phyloP scores from a whole-genome alignment of 106 monocot species.

The Agapanthus africanus region DNA sequence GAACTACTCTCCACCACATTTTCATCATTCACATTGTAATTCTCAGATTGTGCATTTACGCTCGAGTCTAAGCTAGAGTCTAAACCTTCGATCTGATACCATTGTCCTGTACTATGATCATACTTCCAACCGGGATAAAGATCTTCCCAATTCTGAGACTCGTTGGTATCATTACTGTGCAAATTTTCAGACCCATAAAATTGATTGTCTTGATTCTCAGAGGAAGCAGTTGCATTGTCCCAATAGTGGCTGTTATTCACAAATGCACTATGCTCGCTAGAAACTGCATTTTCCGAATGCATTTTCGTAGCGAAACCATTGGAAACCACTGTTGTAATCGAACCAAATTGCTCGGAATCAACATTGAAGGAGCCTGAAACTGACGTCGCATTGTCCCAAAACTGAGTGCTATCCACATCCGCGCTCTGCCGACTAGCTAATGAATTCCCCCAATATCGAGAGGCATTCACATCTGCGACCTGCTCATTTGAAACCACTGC shows the following conservation, averaged over 20 bases:
- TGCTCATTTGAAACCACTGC: conserved; percentile 9
- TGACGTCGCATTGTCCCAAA: not conserved
- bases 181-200: not conserved
- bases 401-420: not conserved
- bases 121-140: conserved; percentile 95
- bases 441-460: conserved; percentile 1
- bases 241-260: not conserved
- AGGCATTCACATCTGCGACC: not conserved
- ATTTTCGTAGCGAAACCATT: too few relatives aligned
- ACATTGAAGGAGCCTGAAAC: too few relatives aligned
- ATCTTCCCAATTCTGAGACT: conserved; percentile 63
- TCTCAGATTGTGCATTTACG: conserved; percentile 15
- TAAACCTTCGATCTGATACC: conserved; percentile 46
- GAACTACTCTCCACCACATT: conserved; percentile 6
- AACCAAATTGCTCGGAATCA: too few relatives aligned
- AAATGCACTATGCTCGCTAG: not conserved
- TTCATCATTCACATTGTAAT: conserved; percentile 8
- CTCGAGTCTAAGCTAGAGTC: conserved; percentile 17
- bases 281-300: not conserved
- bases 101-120: conserved; percentile 44
- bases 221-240: not conserved
- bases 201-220: conserved; percentile 1
- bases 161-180: conserved; percentile 22
- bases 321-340: too few relatives aligned
- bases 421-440: not conserved